A percentile compares a stretch with the other conserved stretches of the same genome.
Evolutionary conservation across 768 basidiomycete species (phyloP).

Genomic region (Boletus bicolor): DNA sequence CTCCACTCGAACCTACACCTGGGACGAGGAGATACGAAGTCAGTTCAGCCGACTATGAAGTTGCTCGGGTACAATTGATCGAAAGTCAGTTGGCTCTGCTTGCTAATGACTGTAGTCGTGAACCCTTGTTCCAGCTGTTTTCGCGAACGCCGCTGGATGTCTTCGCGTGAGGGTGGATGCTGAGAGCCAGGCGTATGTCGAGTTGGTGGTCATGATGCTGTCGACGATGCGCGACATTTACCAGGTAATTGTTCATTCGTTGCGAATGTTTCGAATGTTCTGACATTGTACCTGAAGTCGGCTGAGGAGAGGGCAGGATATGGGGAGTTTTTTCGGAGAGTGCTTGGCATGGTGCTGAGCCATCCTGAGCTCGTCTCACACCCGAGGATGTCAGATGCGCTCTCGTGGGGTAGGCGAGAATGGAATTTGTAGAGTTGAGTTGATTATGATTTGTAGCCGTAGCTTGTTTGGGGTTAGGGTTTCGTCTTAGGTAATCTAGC

Average conservation of each 20-base stretch:
- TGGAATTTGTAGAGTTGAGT: not conserved
- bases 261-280: not conserved
- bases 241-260: constrained; percentile 34
- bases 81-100: constrained; percentile 31
- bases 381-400: constrained; percentile 31
- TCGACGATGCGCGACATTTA: constrained; percentile 49
- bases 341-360: constrained; percentile 28
- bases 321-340: constrained; percentile 33
- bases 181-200: constrained; percentile 39
- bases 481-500: constrained; percentile 24
- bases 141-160: constrained; percentile 40
- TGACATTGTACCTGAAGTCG: constrained; percentile 12
- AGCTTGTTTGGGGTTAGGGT: constrained; percentile 25
- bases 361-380: constrained; percentile 34
- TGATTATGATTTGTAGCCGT: not conserved
- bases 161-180: constrained; percentile 32
- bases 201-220: constrained; percentile 44
- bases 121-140: constrained; percentile 38
- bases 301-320: constrained; percentile 29
- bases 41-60: constrained; percentile 29
- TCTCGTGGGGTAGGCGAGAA: constrained; percentile 29
- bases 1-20: constrained; percentile 28
- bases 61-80: constrained; percentile 37
- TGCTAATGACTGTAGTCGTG: constrained; percentile 6
- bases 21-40: constrained; percentile 30